Evolutionary conservation across 441 rosid genomes (phyloP).

Genomic region (Gossypium schwendimanii): DNA sequence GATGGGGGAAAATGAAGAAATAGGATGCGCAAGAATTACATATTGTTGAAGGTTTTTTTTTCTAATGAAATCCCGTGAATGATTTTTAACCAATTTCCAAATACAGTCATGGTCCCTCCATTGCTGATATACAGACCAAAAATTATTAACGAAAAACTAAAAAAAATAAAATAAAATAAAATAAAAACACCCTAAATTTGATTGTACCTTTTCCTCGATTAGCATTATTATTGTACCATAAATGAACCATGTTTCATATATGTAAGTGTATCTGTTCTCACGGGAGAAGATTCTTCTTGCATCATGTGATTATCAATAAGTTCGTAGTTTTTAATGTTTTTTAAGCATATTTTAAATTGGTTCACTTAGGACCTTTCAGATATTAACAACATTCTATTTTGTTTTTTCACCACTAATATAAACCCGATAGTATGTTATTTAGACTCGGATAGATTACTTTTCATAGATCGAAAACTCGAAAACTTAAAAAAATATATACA

Average conservation of each 20-base stretch:
- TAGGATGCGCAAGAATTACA: background rate
- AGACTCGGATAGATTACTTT: too few relatives aligned
- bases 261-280: background rate
- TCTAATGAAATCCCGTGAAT: conserved; percentile 35
- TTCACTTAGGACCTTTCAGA: background rate
- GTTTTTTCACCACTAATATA: background rate
- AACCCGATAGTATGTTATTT: background rate
- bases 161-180: too few relatives aligned
- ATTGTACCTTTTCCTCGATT: background rate
- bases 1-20: conserved; percentile 16
- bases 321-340: too few relatives aligned
- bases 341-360: background rate
- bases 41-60: conserved; percentile 6
- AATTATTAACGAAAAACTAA: too few relatives aligned
- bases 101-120: conserved; percentile 25
- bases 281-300: background rate
- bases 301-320: background rate
- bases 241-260: background rate
- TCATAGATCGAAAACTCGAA: too few relatives aligned
- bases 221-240: background rate
- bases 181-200: too few relatives aligned
- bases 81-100: conserved; percentile 20
- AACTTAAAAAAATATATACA: too few relatives aligned
- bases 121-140: conserved; percentile 21
- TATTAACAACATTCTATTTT: background rate